Evolutionary conservation across 2,329 filamentous ascomycete genomes (phyloP).

Genomic region (Claviceps digitariae): DNA sequence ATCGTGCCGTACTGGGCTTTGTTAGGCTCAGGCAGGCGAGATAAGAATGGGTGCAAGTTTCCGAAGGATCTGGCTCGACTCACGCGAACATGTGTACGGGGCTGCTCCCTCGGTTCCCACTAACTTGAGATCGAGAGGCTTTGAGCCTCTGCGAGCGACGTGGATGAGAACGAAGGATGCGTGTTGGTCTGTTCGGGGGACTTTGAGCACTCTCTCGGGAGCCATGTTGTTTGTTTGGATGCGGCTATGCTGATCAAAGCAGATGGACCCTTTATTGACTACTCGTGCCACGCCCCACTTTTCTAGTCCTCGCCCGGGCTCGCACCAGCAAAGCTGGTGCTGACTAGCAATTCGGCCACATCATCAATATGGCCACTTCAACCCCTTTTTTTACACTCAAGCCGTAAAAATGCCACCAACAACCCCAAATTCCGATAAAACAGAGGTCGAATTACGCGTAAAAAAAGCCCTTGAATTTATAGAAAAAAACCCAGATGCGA

Average conservation of each 20-base stretch:
- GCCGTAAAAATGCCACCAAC: too few relatives aligned
- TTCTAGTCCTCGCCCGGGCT: too few relatives aligned
- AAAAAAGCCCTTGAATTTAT: neutral
- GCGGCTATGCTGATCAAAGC: neutral
- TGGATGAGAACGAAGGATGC: slow-evolving; percentile 47
- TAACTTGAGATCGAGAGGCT: slow-evolving; percentile 50
- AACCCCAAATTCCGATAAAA: too few relatives aligned
- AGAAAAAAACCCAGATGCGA: neutral
- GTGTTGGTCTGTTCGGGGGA: slow-evolving; percentile 41
- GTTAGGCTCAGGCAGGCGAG: neutral
- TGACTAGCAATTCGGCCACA: too few relatives aligned
- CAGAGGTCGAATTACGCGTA: neutral
- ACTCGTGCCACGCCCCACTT: too few relatives aligned
- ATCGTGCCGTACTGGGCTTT: slow-evolving; percentile 39
- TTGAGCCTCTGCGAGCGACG: slow-evolving; percentile 34
- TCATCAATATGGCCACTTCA: too few relatives aligned
- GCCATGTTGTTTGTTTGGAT: slow-evolving; percentile 10
- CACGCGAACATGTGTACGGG: slow-evolving; percentile 44
- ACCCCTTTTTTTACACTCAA: too few relatives aligned
- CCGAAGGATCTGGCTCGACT: slow-evolving; percentile 15
- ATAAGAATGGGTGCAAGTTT: neutral
- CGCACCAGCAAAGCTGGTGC: too few relatives aligned
- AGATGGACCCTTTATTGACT: neutral
- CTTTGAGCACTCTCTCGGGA: slow-evolving; percentile 34
- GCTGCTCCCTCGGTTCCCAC: slow-evolving; percentile 54